Percentiles rank a stretch among this genome's conserved stretches.
Evolutionary conservation across 257 asterid genomes (phyloP).

Genomic region (Cynanchum wilfordii): DNA sequence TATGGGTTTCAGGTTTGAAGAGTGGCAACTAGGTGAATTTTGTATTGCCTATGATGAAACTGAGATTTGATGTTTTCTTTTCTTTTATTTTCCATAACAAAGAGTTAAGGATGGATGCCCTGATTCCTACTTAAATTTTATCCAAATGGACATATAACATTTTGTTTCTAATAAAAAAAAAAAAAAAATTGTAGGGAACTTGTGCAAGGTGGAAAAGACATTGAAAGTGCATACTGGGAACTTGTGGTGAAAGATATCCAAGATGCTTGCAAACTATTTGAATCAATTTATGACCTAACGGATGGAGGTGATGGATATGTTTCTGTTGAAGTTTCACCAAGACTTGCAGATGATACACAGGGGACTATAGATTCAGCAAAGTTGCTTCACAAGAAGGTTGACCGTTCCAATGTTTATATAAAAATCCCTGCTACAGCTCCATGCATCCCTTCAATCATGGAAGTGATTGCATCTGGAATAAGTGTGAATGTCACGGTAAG

Average conservation of each 20-base stretch:
- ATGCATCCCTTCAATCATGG: conserved; percentile 96
- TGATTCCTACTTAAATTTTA: not conserved
- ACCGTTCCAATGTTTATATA: conserved; percentile 83
- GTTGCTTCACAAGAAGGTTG: conserved; percentile 88
- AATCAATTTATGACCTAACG: conserved; percentile 76
- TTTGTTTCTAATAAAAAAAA: not conserved
- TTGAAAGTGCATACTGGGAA: conserved; percentile 92
- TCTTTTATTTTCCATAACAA: not conserved
- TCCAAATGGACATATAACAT: not conserved
- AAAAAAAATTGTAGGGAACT: conserved; percentile 66
- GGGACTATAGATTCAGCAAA: conserved; percentile 90
- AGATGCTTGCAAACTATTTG: conserved; percentile 98
- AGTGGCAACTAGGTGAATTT: not conserved
- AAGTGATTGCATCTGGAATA: conserved; percentile 88
- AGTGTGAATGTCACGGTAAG: conserved; percentile 96
- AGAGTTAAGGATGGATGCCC: not conserved
- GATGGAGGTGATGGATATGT: conserved; percentile 96
- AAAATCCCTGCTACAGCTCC: conserved; percentile 98
- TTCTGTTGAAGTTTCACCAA: conserved; percentile 98
- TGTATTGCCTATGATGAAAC: not conserved
- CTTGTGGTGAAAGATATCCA: conserved; percentile 97
- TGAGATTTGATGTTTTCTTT: not conserved
- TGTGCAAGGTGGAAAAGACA: conserved; percentile 86
- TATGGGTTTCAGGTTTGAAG: not conserved
- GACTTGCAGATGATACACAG: conserved; percentile 90